Evolutionary conservation across 1,284 basidiomycete genomes (phyloP).

Genomic region (Vanrija sp.): DNA sequence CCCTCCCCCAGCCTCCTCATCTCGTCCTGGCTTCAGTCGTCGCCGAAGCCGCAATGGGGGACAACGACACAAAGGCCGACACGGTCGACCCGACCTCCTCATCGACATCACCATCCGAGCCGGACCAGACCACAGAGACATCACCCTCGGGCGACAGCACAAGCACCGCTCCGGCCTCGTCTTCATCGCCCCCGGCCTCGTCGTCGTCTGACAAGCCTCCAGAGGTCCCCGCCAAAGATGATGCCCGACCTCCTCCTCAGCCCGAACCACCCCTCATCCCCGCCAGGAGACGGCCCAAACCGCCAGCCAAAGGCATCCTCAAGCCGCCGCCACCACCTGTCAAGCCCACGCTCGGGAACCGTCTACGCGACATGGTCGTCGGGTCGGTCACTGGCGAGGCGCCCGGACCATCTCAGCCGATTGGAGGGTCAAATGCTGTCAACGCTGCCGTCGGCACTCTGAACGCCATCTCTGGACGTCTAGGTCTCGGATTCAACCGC

Average conservation of each 20-base stretch:
- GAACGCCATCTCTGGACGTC: constrained; percentile 29
- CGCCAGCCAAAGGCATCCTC: constrained; percentile 46
- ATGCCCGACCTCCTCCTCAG: constrained; percentile 1
- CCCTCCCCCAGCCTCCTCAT: too few species aligned
- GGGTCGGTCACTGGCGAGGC: constrained; percentile 32
- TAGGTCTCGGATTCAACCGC: constrained; percentile 30
- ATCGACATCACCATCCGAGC: not conserved
- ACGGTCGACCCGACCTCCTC: not conserved
- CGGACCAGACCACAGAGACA: not conserved
- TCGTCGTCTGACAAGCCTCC: constrained; percentile 3
- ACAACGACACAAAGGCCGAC: too few species aligned
- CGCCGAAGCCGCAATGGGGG: too few species aligned
- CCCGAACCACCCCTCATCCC: constrained; percentile 6
- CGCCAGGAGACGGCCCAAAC: constrained; percentile 35
- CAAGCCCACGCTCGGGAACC: constrained; percentile 44
- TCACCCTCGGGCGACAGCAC: not conserved
- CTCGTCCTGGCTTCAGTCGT: too few species aligned
- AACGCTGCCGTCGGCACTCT: constrained; percentile 28
- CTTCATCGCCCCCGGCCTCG: not conserved
- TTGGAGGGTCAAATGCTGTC: constrained; percentile 6
- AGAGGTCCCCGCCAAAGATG: not conserved
- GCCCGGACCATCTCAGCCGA: constrained; percentile 10
- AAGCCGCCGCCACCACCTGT: constrained; percentile 48
- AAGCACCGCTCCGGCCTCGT: not conserved
- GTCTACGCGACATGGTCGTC: constrained; percentile 42